phyloP scores from a whole-genome alignment of 2,329 filamentous ascomycete genomes.

The Talaromyces albobiverticillius region DNA sequence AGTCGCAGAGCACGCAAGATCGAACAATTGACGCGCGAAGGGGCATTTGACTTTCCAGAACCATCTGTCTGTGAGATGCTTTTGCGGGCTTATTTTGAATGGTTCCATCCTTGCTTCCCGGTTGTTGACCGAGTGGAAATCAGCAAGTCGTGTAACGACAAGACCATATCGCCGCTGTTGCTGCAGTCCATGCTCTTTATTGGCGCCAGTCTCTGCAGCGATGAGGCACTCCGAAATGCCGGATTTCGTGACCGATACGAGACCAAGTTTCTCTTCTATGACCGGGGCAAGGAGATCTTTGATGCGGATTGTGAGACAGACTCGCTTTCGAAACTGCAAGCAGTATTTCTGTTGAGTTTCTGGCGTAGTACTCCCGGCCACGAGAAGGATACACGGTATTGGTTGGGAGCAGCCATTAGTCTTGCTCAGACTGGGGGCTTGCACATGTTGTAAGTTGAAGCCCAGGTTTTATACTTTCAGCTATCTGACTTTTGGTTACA shows the following conservation, averaged over 20 bases:
- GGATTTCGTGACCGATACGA: constrained; percentile 50
- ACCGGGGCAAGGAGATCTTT: constrained; percentile 50
- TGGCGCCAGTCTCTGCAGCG: constrained; percentile 53
- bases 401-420: constrained; percentile 51
- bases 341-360: constrained; percentile 55
- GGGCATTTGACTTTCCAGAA: constrained; percentile 47
- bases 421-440: constrained; percentile 49
- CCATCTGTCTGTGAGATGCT: constrained; percentile 42
- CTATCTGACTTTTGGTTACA: constrained; percentile 14
- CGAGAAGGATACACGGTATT: constrained; percentile 50
- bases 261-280: constrained; percentile 52
- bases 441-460: constrained; percentile 29
- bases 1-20: constrained; percentile 29
- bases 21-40: constrained; percentile 37
- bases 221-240: constrained; percentile 42
- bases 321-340: constrained; percentile 50
- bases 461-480: neutral
- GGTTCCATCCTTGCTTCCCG: constrained; percentile 58
- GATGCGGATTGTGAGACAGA: constrained; percentile 55
- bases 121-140: constrained; percentile 50
- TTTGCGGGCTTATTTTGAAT: constrained; percentile 53
- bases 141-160: constrained; percentile 37
- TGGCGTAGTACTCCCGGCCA: constrained; percentile 52
- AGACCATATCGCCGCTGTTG: constrained; percentile 49
- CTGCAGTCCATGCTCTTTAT: constrained; percentile 56